Evolutionary conservation across 148 eudicot species (phyloP).

Genomic region (Silene uniflora): DNA sequence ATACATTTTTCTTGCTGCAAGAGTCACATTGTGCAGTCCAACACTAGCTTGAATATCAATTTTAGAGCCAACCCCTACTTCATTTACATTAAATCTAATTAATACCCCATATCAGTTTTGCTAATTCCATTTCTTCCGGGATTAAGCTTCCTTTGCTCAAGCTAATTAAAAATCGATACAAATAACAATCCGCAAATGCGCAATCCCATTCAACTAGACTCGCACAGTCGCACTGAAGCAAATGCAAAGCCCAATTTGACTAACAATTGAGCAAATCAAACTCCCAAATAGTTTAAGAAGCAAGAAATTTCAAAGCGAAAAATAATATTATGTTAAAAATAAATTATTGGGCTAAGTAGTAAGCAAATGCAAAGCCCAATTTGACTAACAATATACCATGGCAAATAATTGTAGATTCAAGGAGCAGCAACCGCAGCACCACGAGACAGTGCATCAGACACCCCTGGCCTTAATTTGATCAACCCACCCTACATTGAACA

Average conservation of each 20-base stretch:
- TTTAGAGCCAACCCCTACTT: too few species aligned
- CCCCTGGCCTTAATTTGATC: constrained; percentile 55
- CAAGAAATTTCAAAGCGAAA: too few species aligned
- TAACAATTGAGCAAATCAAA: too few species aligned
- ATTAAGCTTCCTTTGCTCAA: not conserved
- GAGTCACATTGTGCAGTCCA: not conserved
- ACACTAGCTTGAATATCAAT: too few species aligned
- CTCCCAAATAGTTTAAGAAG: too few species aligned
- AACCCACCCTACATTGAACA: not conserved
- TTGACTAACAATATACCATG: constrained; percentile 50
- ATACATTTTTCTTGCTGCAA: too few species aligned
- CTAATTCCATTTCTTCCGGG: not conserved
- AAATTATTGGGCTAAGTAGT: too few species aligned
- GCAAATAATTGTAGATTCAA: constrained; percentile 88
- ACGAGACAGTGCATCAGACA: constrained; percentile 63
- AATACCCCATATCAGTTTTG: not conserved
- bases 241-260: too few species aligned
- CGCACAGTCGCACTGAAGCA: not conserved
- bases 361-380: too few species aligned
- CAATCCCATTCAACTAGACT: not conserved
- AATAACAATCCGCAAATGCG: too few species aligned
- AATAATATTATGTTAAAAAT: too few species aligned
- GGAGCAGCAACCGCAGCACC: constrained; percentile 81
- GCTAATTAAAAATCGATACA: not conserved
- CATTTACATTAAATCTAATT: too few species aligned